Base-by-base conservation (phyloP, 345 rosid genomes). In the Toxicodendron radicans region DNA sequence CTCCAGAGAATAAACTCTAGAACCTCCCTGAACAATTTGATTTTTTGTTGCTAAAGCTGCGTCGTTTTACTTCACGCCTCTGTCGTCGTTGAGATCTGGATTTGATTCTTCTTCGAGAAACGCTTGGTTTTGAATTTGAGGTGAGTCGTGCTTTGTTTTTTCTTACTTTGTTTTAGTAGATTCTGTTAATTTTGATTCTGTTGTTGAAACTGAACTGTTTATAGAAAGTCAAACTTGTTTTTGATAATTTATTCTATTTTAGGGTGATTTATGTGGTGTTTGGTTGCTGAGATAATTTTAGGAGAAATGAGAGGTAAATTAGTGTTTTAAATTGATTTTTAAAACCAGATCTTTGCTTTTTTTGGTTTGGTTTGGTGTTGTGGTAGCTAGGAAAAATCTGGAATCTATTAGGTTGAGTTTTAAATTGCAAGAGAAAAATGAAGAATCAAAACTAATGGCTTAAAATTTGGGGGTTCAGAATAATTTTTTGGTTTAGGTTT, bases 1-100 rank as follows among this genome's bases (percentile, higher is more conserved):
- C 64, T 56, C 73, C 70, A 62, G 64, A 53, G 79, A 77, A 56
- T 71, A 33, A 65, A 61, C 82, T 83, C 84, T 76, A 80, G 93
- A 86, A 81, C 75, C 75, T 87, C 72, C 83, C 23, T 54, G 77
- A 76, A 68, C 71, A 56, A 43, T 54, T 70, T 60, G 68, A 51
- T n/a, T 33, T 48, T 61, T 7, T 24, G 53, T 48, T 76, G 69
- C 59, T 62, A 46, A 66, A 46, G 77, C 17, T 59, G 51, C 57
- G 63, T 71, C 7, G 48, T 53, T 58, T 62, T 27, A 63, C 24
- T 45, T 23, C 35, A 21, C n/a, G 7, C 24, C 24, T 72, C 14
- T 23, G 12, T 27, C 43, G 43, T 38, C 9, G 8, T 45, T 18
- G 8, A 5, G 60, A 64, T 51, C 21, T 58, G 48, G 20, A 30